These are phyloP conservation scores for Monsonia emarginata DNA, from an alignment of 441 rosid genomes.

Conservation along the genomic window DNA sequence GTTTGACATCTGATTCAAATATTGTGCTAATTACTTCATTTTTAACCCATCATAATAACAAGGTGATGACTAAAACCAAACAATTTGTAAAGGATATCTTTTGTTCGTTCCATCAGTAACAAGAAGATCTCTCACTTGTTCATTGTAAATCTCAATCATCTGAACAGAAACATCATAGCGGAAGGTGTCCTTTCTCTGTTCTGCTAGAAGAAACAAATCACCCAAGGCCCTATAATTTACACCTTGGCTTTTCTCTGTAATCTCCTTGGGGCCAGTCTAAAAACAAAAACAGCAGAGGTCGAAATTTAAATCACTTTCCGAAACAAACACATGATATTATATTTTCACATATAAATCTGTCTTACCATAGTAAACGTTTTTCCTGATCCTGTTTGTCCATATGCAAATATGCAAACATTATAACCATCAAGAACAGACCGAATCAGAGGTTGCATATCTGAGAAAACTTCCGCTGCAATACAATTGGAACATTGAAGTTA, in stretches of 20 bases:
- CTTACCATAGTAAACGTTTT: slow-evolving; percentile 89
- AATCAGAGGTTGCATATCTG: slow-evolving; percentile 78
- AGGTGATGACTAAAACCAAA: slow-evolving; percentile 3
- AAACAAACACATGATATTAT: slow-evolving; percentile 8
- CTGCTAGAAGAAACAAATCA: slow-evolving; percentile 71
- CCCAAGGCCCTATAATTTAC: slow-evolving; percentile 87
- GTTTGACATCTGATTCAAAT: background rate
- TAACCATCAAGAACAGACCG: slow-evolving; percentile 89
- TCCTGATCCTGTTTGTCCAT: slow-evolving; percentile 91
- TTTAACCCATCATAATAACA: slow-evolving; percentile 9
- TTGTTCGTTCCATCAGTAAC: slow-evolving; percentile 76
- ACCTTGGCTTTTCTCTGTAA: slow-evolving; percentile 67
- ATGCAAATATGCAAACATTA: slow-evolving; percentile 92
- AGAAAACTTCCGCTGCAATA: slow-evolving; percentile 79
- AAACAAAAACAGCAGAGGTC: slow-evolving; percentile 14
- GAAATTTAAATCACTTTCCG: slow-evolving; percentile 3
- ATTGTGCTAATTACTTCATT: background rate
- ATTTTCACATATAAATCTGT: slow-evolving; percentile 6
- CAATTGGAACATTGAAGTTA: slow-evolving; percentile 11
- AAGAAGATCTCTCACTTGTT: slow-evolving; percentile 91
- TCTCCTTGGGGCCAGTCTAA: slow-evolving; percentile 79
- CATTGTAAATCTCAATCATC: slow-evolving; percentile 93
- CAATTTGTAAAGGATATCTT: slow-evolving; percentile 65
- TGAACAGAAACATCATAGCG: slow-evolving; percentile 78
- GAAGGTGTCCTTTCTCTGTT: slow-evolving; percentile 70